Conservation (phyloP, 176 grass and related monocot genomes). For the Oryza officinalis region DNA sequence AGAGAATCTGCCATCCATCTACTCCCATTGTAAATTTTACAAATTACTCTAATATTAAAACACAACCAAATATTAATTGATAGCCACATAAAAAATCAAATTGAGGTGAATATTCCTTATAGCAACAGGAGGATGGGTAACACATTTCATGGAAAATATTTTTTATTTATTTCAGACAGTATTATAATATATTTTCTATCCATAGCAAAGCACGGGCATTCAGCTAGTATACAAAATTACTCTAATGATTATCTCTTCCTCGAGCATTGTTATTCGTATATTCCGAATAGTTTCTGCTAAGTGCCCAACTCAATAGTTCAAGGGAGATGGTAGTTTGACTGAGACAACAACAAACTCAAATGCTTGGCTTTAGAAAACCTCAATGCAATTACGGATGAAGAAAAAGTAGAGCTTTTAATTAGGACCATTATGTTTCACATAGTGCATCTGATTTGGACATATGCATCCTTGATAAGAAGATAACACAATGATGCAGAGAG, state of each 20-base stretch:
- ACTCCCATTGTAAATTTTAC: too few species aligned
- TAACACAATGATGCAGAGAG: not conserved
- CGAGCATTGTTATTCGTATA: not conserved
- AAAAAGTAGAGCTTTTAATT: not conserved
- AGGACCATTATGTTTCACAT: constrained; percentile 6
- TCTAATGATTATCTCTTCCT: not conserved
- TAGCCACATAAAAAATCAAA: too few species aligned
- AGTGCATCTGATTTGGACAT: not conserved
- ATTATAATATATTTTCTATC: too few species aligned
- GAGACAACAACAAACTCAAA: not conserved
- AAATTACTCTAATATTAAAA: too few species aligned
- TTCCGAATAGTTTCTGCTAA: not conserved
- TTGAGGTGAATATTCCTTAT: too few species aligned
- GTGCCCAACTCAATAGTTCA: not conserved
- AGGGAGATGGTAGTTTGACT: not conserved
- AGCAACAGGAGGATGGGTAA: too few species aligned
- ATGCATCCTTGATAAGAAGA: not conserved
- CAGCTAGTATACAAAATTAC: not conserved
- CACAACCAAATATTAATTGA: too few species aligned
- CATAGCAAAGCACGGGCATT: too few species aligned
- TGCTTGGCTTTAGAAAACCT: not conserved
- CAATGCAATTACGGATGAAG: not conserved
- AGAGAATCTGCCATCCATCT: too few species aligned
- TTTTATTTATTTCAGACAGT: too few species aligned
- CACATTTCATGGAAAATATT: too few species aligned